Evolutionary conservation across 2,329 filamentous ascomycete genomes (phyloP).

Genomic region (Lachnellula subtilissima): DNA sequence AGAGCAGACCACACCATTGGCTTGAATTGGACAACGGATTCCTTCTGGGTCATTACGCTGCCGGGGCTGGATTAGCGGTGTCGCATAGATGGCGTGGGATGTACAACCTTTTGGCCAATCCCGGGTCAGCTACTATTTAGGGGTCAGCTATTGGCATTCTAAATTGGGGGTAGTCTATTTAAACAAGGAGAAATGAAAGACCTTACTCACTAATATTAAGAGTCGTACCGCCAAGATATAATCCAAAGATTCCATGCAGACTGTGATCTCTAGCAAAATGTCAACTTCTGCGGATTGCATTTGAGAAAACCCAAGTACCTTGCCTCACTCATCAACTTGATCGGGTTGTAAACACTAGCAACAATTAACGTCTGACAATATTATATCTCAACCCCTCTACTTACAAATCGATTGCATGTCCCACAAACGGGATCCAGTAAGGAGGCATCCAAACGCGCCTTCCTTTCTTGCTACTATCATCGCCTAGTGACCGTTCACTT

Average conservation of each 20-base stretch:
- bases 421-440: constrained; percentile 56
- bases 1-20: constrained; percentile 18
- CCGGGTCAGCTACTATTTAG: constrained; percentile 22
- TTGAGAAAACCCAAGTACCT: constrained; percentile 13
- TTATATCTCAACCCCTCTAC: constrained; percentile 28
- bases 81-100: not conserved
- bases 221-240: constrained; percentile 23
- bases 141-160: not conserved
- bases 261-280: constrained; percentile 20
- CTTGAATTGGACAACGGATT: constrained; percentile 19
- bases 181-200: not conserved
- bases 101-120: constrained; percentile 18
- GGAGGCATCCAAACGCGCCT: constrained; percentile 43
- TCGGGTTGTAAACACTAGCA: constrained; percentile 21
- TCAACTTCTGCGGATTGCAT: not conserved
- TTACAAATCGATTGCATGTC: constrained; percentile 47
- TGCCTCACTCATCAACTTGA: constrained; percentile 19
- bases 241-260: constrained; percentile 26
- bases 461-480: constrained; percentile 6
- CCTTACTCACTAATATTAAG: constrained; percentile 25
- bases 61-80: constrained; percentile 5
- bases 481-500: constrained; percentile 13
- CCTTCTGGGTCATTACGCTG: constrained; percentile 24
- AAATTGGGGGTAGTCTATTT: not conserved
- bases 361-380: constrained; percentile 27